Conservation (phyloP, 176 grass and related monocot species). For the Alopecurus myosuroides region DNA sequence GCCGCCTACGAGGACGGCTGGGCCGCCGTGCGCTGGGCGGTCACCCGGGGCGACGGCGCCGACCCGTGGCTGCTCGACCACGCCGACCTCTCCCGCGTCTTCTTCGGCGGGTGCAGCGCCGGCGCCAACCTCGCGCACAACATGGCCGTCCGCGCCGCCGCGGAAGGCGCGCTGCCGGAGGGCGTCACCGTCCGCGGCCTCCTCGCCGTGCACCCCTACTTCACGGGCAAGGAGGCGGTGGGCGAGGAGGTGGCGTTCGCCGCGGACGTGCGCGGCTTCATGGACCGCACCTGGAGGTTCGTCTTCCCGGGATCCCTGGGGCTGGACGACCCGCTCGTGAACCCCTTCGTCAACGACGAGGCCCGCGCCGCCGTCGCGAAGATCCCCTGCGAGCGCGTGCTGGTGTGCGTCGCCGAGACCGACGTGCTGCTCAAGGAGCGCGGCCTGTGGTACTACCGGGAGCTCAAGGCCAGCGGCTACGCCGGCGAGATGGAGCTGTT, state of each 20-base stretch:
- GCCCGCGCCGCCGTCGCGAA: conserved; percentile 24
- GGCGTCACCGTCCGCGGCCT: conserved; percentile 35
- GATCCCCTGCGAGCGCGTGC: conserved; percentile 49
- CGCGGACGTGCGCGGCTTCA: conserved; percentile 24
- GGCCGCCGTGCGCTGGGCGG: conserved; percentile 54
- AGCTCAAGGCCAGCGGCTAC: conserved; percentile 47
- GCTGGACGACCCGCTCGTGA: conserved; percentile 43
- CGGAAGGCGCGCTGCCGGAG: conserved; percentile 29
- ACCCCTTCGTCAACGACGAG: conserved; percentile 48
- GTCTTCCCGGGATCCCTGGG: conserved; percentile 47
- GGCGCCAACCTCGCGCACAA: conserved; percentile 70
- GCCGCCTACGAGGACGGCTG: conserved; percentile 70
- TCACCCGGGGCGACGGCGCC: conserved; percentile 19
- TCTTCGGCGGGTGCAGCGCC: conserved; percentile 62
- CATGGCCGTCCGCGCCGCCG: conserved; percentile 44
- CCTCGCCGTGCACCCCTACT: conserved; percentile 49
- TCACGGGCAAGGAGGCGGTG: conserved; percentile 46
- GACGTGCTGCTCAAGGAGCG: conserved; percentile 57
- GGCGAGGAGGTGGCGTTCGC: conserved; percentile 28
- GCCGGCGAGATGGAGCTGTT: conserved; percentile 43
- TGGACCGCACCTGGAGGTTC: conserved; percentile 44
- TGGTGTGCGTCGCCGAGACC: conserved; percentile 50
- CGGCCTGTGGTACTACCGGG: conserved; percentile 47
- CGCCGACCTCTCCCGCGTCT: conserved; percentile 54
- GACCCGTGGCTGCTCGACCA: conserved; percentile 65